phyloP scores from a whole-genome alignment of 768 basidiomycete genomes.

The Gautieria morchelliformis region DNA sequence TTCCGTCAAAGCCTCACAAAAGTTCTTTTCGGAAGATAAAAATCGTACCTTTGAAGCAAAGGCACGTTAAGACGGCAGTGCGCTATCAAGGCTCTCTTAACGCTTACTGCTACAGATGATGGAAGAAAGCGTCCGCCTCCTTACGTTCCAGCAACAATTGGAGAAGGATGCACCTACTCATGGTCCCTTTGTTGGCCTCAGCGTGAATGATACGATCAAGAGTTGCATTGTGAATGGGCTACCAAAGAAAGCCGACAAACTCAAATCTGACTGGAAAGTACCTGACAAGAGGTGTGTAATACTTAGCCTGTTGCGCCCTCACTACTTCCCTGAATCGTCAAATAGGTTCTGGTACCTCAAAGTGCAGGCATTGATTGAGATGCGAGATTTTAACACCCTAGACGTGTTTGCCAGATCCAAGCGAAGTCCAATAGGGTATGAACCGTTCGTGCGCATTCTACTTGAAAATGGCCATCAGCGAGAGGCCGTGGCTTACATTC shows the following conservation, averaged over 20 bases:
- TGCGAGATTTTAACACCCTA: constrained; percentile 77
- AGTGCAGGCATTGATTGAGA: constrained; percentile 68
- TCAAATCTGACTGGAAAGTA: constrained; percentile 86
- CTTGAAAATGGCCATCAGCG: constrained; percentile 62
- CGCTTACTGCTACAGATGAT: constrained; percentile 53
- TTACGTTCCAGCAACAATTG: constrained; percentile 74
- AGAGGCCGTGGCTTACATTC: constrained; percentile 71
- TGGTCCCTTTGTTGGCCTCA: constrained; percentile 71
- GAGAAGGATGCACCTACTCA: constrained; percentile 80
- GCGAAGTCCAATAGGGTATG: constrained; percentile 92
- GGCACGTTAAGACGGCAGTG: constrained; percentile 30
- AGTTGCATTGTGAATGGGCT: constrained; percentile 69
- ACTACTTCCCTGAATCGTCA: not conserved
- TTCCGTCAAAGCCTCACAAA: constrained; percentile 74
- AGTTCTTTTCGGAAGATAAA: constrained; percentile 93
- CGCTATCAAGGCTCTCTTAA: not conserved
- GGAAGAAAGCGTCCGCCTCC: constrained; percentile 74
- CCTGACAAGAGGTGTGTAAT: constrained; percentile 77
- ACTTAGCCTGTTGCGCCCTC: not conserved
- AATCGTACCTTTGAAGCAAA: constrained; percentile 86
- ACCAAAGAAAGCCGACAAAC: constrained; percentile 80
- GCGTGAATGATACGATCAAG: constrained; percentile 80
- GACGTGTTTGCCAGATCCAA: constrained; percentile 81
- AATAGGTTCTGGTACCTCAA: constrained; percentile 90
- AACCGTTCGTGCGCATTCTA: constrained; percentile 76